These are phyloP conservation scores for Lathyrus aphaca DNA, from an alignment of 306 rosid genomes.

Conservation along the genomic window DNA sequence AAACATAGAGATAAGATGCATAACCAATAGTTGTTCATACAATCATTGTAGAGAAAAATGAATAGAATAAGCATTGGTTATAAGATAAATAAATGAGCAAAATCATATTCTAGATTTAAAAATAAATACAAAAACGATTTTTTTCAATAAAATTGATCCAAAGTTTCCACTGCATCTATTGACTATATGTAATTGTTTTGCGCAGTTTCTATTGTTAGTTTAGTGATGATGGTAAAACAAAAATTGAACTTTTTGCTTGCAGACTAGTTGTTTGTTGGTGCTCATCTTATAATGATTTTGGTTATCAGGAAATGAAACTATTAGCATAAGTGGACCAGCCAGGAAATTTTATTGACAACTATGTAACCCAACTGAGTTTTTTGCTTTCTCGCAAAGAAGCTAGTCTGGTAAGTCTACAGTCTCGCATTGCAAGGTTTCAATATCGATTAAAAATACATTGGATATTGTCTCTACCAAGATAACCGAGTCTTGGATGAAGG, in stretches of 20 bases:
- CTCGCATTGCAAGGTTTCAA: slow-evolving; percentile 94
- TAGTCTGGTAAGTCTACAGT: slow-evolving; percentile 86
- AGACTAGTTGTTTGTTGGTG: slow-evolving; percentile 20
- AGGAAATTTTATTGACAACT: slow-evolving; percentile 87
- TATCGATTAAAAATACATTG: slow-evolving; percentile 86
- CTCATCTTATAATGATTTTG: slow-evolving; percentile 35
- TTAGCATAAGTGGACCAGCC: slow-evolving; percentile 97
- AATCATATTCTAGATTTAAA: not conserved
- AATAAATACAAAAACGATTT: not conserved
- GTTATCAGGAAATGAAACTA: slow-evolving; percentile 86
- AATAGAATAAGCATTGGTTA: too few relatives aligned
- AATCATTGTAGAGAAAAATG: too few relatives aligned
- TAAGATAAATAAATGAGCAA: too few relatives aligned
- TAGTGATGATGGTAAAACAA: not conserved
- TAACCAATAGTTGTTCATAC: too few relatives aligned
- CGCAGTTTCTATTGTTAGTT: not conserved
- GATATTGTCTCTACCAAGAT: too few relatives aligned
- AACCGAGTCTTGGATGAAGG: too few relatives aligned
- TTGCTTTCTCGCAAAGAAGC: slow-evolving; percentile 96
- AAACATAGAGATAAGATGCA: too few relatives aligned
- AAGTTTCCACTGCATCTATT: slow-evolving; percentile 12
- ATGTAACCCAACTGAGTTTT: slow-evolving; percentile 81
- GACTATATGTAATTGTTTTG: not conserved
- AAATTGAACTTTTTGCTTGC: too few relatives aligned
- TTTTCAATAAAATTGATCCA: not conserved